Evolutionary conservation across 2,329 filamentous ascomycete species (phyloP).

Genomic region (Rutstroemia sp.): DNA sequence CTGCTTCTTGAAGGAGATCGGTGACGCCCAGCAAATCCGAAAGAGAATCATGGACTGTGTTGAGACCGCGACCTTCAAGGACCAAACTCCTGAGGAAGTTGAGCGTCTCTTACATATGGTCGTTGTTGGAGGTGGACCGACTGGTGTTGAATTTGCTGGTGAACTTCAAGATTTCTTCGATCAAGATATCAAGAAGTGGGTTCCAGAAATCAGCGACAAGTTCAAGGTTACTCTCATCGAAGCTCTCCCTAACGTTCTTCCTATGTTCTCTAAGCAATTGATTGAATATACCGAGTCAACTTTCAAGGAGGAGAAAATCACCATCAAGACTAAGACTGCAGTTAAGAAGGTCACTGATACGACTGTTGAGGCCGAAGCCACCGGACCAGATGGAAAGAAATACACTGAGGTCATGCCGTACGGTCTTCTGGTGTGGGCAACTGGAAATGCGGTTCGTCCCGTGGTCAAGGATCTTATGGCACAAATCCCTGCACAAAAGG

Average conservation of each 20-base stretch:
- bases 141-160: constrained; percentile 95
- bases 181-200: constrained; percentile 94
- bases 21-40: constrained; percentile 89
- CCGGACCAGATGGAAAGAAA: constrained; percentile 78
- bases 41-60: constrained; percentile 99
- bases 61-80: constrained; percentile 97
- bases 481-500: constrained; percentile 89
- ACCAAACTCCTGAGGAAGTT: constrained; percentile 79
- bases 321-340: constrained; percentile 97
- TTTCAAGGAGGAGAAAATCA: constrained; percentile 97
- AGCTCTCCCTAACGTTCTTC: constrained; percentile 90
- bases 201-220: constrained; percentile 88
- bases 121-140: constrained; percentile 86
- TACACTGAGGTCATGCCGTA: constrained; percentile 77
- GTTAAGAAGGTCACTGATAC: constrained; percentile 95
- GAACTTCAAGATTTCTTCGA: constrained; percentile 99
- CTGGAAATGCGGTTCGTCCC: constrained; percentile 86
- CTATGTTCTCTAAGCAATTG: constrained; percentile 97
- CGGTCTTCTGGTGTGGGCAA: constrained; percentile 95
- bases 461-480: constrained; percentile 86
- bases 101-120: constrained; percentile 98
- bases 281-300: constrained; percentile 99
- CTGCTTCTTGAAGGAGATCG: constrained; percentile 98
- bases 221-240: constrained; percentile 98
- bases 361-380: constrained; percentile 83